A percentile compares a stretch with the other conserved stretches of the same genome.
Conservation (phyloP, 495 filamentous ascomycete genomes). For the Podospora tetraspora region DNA sequence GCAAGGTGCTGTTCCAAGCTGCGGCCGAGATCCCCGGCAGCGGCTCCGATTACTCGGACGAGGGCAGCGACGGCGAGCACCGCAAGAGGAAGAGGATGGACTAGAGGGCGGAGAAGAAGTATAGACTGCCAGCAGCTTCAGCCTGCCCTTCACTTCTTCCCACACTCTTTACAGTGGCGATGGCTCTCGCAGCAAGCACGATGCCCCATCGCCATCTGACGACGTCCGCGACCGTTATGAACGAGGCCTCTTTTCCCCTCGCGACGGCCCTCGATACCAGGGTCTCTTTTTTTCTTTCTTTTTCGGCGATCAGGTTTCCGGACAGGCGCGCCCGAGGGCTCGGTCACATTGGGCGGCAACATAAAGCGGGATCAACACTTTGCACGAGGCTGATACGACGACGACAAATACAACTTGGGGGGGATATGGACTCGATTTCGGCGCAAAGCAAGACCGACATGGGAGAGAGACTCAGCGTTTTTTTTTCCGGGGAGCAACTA, state of each 20-base stretch:
- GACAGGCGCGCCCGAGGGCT: neutral
- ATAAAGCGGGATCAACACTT: neutral
- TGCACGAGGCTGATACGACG: neutral
- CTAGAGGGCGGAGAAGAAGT: conserved; percentile 36
- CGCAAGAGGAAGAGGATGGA: conserved; percentile 76
- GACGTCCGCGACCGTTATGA: conserved; percentile 36
- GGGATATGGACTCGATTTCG: neutral
- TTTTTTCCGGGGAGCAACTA: neutral
- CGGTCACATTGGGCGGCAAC: neutral
- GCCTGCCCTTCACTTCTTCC: conserved; percentile 29
- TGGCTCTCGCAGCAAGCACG: conserved; percentile 32
- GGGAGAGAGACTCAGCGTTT: neutral
- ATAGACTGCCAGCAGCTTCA: neutral
- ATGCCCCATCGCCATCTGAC: conserved; percentile 27
- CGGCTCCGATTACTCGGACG: conserved; percentile 50
- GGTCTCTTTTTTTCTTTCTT: neutral
- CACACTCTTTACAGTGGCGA: conserved; percentile 36
- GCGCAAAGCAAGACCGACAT: neutral
- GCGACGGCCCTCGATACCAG: conserved; percentile 3
- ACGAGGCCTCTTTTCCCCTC: conserved; percentile 24
- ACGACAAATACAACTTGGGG: neutral
- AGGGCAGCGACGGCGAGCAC: conserved; percentile 40
- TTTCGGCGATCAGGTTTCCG: neutral
- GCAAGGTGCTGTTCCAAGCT: conserved; percentile 70
- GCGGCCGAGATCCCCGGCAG: conserved; percentile 63